These are phyloP conservation scores for Kodamaea kaohsiungensis DNA, from an alignment of 805 yeast genomes.

Conservation along the genomic window DNA sequence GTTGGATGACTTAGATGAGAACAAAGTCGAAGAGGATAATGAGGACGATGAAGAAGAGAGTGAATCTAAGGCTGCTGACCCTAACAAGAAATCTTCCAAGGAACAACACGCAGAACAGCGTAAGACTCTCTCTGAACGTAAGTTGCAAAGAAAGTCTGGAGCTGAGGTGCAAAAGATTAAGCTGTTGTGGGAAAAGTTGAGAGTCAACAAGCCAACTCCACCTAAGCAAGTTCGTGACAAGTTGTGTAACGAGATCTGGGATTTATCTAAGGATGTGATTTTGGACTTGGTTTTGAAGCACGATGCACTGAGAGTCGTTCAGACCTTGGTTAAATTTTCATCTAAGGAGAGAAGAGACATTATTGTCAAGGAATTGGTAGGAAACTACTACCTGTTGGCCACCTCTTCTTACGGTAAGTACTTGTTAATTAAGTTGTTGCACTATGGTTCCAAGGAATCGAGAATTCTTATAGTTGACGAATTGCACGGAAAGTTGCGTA, in stretches of 20 bases:
- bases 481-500: slow-evolving; percentile 87
- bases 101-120: slow-evolving; percentile 85
- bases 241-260: slow-evolving; percentile 84
- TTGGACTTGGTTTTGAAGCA: slow-evolving; percentile 89
- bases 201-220: slow-evolving; percentile 81
- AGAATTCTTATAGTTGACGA: slow-evolving; percentile 76
- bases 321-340: slow-evolving; percentile 86
- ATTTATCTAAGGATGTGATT: slow-evolving; percentile 69
- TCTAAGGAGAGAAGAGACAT: slow-evolving; percentile 74
- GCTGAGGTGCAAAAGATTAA: slow-evolving; percentile 81
- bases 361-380: slow-evolving; percentile 68
- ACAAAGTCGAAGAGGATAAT: slow-evolving; percentile 24
- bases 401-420: slow-evolving; percentile 94
- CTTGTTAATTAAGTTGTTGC: slow-evolving; percentile 80
- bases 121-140: slow-evolving; percentile 75
- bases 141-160: slow-evolving; percentile 86
- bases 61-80: slow-evolving; percentile 26
- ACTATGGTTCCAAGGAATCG: slow-evolving; percentile 85
- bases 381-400: slow-evolving; percentile 77
- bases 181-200: slow-evolving; percentile 83
- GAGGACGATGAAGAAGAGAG: slow-evolving; percentile 25
- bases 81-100: slow-evolving; percentile 52
- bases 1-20: slow-evolving; percentile 21
- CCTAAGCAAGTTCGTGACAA: slow-evolving; percentile 76
- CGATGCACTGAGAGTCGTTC: slow-evolving; percentile 95